phyloP scores from a whole-genome alignment of 1,284 basidiomycete genomes.

The Microbotryomycetes sp. region DNA sequence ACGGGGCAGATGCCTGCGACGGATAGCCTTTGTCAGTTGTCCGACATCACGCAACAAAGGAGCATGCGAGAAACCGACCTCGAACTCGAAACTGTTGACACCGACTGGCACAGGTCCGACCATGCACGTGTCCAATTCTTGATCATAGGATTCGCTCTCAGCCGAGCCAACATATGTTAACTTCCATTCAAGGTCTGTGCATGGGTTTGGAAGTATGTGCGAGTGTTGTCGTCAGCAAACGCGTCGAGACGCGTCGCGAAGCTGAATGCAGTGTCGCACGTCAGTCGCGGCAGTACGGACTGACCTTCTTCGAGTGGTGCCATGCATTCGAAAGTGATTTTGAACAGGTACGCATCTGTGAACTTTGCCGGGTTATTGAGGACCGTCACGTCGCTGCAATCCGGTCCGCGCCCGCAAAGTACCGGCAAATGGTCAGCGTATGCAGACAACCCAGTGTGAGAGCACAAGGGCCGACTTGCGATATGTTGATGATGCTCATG shows the following conservation, averaged over 20 bases:
- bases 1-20: slow-evolving; percentile 48
- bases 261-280: neutral
- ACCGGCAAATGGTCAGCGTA: neutral
- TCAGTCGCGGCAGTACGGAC: neutral
- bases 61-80: slow-evolving; percentile 41
- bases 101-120: slow-evolving; percentile 90
- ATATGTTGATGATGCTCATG: slow-evolving; percentile 34
- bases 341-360: slow-evolving; percentile 83
- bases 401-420: neutral
- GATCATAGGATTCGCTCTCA: slow-evolving; percentile 84
- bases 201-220: neutral
- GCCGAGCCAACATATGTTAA: slow-evolving; percentile 96
- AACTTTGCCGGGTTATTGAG: slow-evolving; percentile 90
- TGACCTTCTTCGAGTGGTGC: slow-evolving; percentile 80
- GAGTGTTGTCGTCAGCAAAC: neutral
- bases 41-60: neutral
- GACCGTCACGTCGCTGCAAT: slow-evolving; percentile 42
- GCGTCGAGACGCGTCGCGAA: neutral
- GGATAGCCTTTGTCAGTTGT: neutral
- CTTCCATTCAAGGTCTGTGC: slow-evolving; percentile 88
- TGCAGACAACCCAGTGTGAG: neutral
- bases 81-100: slow-evolving; percentile 95
- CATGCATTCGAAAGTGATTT: slow-evolving; percentile 97
- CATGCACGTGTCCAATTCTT: slow-evolving; percentile 44
- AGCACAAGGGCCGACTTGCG: slow-evolving; percentile 9